These are phyloP conservation scores for Penicillium hesseltinei DNA, from an alignment of 2,329 filamentous ascomycete species.

Conservation along the genomic window DNA sequence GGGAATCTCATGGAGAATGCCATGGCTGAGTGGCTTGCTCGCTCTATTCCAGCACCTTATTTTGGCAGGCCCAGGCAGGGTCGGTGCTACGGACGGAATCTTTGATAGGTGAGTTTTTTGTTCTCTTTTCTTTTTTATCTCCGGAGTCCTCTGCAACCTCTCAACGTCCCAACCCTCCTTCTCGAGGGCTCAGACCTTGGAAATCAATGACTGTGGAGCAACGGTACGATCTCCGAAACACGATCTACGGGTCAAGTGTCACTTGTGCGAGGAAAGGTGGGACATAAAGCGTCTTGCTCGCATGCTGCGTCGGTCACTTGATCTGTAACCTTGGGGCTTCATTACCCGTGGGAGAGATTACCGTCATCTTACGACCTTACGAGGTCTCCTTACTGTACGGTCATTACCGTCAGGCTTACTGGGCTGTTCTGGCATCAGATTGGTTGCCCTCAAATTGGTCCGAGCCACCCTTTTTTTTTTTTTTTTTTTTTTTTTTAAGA, in stretches of 20 bases:
- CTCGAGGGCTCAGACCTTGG: slow-evolving; percentile 14
- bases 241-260: slow-evolving; percentile 33
- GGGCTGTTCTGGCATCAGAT: slow-evolving; percentile 16
- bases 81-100: slow-evolving; percentile 72
- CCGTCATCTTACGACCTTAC: slow-evolving; percentile 28
- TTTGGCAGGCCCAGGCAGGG: slow-evolving; percentile 69
- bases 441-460: slow-evolving; percentile 20
- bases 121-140: slow-evolving; percentile 17
- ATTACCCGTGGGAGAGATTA: slow-evolving; percentile 23
- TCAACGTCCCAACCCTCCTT: slow-evolving; percentile 6
- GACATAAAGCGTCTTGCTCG: slow-evolving; percentile 44
- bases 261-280: slow-evolving; percentile 28
- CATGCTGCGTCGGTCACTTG: slow-evolving; percentile 62
- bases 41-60: slow-evolving; percentile 73
- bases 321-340: slow-evolving; percentile 36
- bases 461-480: slow-evolving; percentile 13
- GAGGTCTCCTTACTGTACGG: slow-evolving; percentile 21
- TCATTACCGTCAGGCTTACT: slow-evolving; percentile 25
- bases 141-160: slow-evolving; percentile 13
- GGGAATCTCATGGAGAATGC: slow-evolving; percentile 78
- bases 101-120: slow-evolving; percentile 78
- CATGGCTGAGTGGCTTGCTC: slow-evolving; percentile 77
- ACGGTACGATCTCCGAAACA: slow-evolving; percentile 33
- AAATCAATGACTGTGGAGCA: slow-evolving; percentile 31
- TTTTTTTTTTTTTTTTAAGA: not conserved